These are phyloP conservation scores for Thelonectria rubi DNA, from an alignment of 2,329 filamentous ascomycete species.

Conservation along the genomic window DNA sequence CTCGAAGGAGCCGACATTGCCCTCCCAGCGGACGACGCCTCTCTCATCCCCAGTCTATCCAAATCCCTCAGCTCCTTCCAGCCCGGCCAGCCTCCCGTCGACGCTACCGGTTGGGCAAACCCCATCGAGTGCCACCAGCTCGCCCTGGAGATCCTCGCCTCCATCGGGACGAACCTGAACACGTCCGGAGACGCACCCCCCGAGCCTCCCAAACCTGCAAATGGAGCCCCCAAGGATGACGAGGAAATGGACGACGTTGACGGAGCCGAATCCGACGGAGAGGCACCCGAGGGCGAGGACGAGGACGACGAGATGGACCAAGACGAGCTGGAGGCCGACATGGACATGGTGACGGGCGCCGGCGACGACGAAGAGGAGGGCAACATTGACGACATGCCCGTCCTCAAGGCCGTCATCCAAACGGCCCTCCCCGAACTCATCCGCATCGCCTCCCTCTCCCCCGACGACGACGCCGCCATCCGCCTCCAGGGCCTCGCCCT, in stretches of 20 bases:
- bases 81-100: slow-evolving; percentile 37
- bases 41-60: slow-evolving; percentile 50
- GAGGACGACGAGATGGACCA: slow-evolving; percentile 65
- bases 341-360: slow-evolving; percentile 69
- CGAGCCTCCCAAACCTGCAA: slow-evolving; percentile 40
- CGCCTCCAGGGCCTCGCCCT: slow-evolving; percentile 64
- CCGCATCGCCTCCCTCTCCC: slow-evolving; percentile 54
- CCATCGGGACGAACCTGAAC: slow-evolving; percentile 69
- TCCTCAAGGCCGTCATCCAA: slow-evolving; percentile 55
- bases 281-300: slow-evolving; percentile 49
- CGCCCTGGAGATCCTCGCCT: slow-evolving; percentile 70
- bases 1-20: slow-evolving; percentile 42
- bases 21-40: slow-evolving; percentile 46
- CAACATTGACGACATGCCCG: slow-evolving; percentile 61
- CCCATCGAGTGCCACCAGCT: slow-evolving; percentile 60
- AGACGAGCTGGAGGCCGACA: slow-evolving; percentile 69
- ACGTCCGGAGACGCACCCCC: slow-evolving; percentile 54
- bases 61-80: slow-evolving; percentile 43
- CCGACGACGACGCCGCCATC: slow-evolving; percentile 52
- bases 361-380: slow-evolving; percentile 51
- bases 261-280: slow-evolving; percentile 48
- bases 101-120: slow-evolving; percentile 51
- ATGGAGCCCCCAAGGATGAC: slow-evolving; percentile 50
- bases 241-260: slow-evolving; percentile 52
- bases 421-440: slow-evolving; percentile 55